Conservation (phyloP, 371 early-diverging fungal species). For the Lichtheimia ornata region DNA sequence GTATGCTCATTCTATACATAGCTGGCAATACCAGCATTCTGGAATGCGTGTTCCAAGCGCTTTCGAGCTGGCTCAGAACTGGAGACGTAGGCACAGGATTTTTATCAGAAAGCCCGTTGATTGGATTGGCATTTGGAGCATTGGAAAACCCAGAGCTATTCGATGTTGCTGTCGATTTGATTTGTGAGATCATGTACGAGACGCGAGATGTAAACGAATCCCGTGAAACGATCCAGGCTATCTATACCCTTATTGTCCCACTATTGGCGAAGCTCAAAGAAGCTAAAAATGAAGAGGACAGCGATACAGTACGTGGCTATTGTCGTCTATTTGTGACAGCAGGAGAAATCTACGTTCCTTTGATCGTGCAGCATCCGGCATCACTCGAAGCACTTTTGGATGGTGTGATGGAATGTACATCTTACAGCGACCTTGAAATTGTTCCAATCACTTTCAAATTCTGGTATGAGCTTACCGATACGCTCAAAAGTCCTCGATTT, state of each 20-base stretch:
- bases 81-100: constrained; percentile 74
- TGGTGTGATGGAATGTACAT: constrained; percentile 73
- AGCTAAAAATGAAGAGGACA: constrained; percentile 41
- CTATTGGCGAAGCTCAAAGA: constrained; percentile 55
- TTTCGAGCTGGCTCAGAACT: constrained; percentile 82
- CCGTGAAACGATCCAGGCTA: constrained; percentile 57
- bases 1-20: constrained; percentile 15
- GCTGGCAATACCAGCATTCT: constrained; percentile 58
- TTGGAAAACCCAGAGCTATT: constrained; percentile 70
- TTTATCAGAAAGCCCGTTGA: constrained; percentile 68
- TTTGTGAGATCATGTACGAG: constrained; percentile 80
- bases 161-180: constrained; percentile 84
- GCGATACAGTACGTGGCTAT: constrained; percentile 62
- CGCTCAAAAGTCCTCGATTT: constrained; percentile 52
- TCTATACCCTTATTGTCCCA: constrained; percentile 56
- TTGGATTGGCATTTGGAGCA: constrained; percentile 76
- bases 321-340: constrained; percentile 86
- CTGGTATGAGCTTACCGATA: constrained; percentile 81
- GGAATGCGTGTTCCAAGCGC: constrained; percentile 69
- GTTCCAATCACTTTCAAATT: constrained; percentile 82
- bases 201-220: constrained; percentile 64
- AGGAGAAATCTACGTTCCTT: constrained; percentile 77
- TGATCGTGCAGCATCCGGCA: constrained; percentile 66
- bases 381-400: constrained; percentile 69
- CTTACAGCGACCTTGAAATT: constrained; percentile 67